phyloP scores from a whole-genome alignment of 331 rosid species.

The Quercus tomentella region DNA sequence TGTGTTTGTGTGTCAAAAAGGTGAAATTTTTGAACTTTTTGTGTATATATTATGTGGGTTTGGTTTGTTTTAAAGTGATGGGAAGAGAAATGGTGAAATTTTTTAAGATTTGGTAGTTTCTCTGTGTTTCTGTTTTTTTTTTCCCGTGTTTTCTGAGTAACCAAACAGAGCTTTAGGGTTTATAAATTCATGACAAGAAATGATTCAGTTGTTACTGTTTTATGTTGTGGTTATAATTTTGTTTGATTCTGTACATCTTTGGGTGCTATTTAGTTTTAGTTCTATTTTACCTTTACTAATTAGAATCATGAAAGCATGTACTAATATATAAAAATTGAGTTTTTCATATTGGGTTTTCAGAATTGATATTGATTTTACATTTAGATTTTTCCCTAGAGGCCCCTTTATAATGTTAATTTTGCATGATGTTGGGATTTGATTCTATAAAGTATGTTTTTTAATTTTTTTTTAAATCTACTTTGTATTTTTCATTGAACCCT shows the following conservation, averaged over 20 bases:
- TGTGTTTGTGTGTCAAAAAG: background rate
- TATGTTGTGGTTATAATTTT: background rate
- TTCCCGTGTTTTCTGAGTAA: background rate
- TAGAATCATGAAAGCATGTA: conserved; percentile 15
- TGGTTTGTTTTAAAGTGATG: background rate
- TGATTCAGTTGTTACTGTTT: background rate
- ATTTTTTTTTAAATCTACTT: background rate
- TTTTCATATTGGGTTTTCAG: background rate
- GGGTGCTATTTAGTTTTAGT: background rate
- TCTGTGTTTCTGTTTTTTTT: background rate
- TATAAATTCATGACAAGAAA: background rate
- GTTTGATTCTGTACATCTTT: background rate
- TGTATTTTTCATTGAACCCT: background rate
- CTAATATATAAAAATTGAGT: background rate
- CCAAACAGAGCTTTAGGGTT: background rate
- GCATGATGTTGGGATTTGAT: background rate
- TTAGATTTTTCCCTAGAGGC: background rate
- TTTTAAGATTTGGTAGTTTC: background rate
- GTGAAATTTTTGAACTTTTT: background rate
- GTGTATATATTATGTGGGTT: background rate
- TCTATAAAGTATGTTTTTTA: background rate
- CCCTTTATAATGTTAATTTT: too few species aligned
- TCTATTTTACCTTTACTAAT: background rate
- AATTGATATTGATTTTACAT: background rate
- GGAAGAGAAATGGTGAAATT: background rate